Evolutionary conservation across 2,329 filamentous ascomycete species (phyloP).

Genomic region (Sporothrix brasiliensis): DNA sequence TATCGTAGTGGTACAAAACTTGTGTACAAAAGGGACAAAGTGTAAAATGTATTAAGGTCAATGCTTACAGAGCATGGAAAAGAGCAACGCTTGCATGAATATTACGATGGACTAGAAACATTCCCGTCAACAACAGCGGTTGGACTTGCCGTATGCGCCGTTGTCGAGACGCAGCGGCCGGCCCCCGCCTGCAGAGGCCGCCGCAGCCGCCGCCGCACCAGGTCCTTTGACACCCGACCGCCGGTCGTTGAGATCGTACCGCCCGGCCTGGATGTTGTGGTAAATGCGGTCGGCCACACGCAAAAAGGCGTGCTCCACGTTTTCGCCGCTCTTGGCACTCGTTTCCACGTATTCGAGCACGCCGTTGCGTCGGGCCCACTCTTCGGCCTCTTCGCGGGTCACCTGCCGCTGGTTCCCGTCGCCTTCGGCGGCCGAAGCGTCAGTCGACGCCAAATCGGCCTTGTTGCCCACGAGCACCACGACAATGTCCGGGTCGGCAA

Average conservation of each 20-base stretch:
- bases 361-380: constrained; percentile 84
- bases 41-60: neutral
- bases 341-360: constrained; percentile 96
- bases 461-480: constrained; percentile 97
- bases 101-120: neutral
- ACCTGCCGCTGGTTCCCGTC: constrained; percentile 73
- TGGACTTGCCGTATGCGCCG: constrained; percentile 46
- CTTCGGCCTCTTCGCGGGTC: constrained; percentile 77
- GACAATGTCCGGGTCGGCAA: constrained; percentile 93
- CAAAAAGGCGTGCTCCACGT: constrained; percentile 90
- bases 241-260: constrained; percentile 91
- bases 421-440: constrained; percentile 43
- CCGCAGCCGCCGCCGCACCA: constrained; percentile 39
- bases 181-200: constrained; percentile 41
- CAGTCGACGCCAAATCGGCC: constrained; percentile 68
- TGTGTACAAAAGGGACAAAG: constrained; percentile 5
- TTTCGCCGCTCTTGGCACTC: constrained; percentile 90
- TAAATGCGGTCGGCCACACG: constrained; percentile 95
- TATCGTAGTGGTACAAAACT: constrained; percentile 1
- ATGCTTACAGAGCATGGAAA: neutral
- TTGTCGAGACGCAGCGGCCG: constrained; percentile 48
- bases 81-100: neutral
- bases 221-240: constrained; percentile 86
- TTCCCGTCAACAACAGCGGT: constrained; percentile 42
- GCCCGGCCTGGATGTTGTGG: constrained; percentile 92